These are phyloP conservation scores for Berberis vulgaris DNA, from an alignment of 164 flowering plant genomes.

Conservation along the genomic window DNA sequence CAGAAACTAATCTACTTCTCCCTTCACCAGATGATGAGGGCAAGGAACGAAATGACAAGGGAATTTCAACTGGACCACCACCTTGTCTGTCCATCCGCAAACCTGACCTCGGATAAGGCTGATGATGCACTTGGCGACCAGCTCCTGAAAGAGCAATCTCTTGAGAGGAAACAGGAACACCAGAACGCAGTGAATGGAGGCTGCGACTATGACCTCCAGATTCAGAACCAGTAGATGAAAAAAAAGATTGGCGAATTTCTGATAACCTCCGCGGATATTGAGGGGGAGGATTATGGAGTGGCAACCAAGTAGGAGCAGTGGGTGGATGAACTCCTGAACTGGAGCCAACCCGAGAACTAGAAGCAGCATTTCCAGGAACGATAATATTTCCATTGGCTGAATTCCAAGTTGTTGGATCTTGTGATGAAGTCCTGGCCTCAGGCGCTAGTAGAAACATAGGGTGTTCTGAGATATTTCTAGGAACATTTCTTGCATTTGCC, in stretches of 20 bases:
- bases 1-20: neutral
- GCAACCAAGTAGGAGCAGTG: conserved; percentile 31
- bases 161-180: conserved; percentile 28
- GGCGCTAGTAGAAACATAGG: conserved; percentile 36
- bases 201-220: conserved; percentile 31
- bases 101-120: conserved; percentile 37
- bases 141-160: conserved; percentile 31
- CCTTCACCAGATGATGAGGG: neutral
- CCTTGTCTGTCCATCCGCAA: conserved; percentile 55
- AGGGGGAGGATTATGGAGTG: conserved; percentile 28
- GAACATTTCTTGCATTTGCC: conserved; percentile 26
- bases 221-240: conserved; percentile 36
- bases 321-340: conserved; percentile 32
- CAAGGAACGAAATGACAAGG: neutral
- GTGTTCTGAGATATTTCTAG: conserved; percentile 44
- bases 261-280: conserved; percentile 47
- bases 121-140: conserved; percentile 35
- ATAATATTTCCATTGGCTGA: conserved; percentile 23
- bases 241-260: conserved; percentile 49
- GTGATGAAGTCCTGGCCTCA: conserved; percentile 33
- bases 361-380: conserved; percentile 36
- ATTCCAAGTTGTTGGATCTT: conserved; percentile 31
- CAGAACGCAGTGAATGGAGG: conserved; percentile 21
- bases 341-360: conserved; percentile 39
- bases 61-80: conserved; percentile 26